A percentile compares a stretch with the other conserved stretches of the same genome.
phyloP scores from a whole-genome alignment of 257 asterid genomes.

The Cynanchum wilfordii region DNA sequence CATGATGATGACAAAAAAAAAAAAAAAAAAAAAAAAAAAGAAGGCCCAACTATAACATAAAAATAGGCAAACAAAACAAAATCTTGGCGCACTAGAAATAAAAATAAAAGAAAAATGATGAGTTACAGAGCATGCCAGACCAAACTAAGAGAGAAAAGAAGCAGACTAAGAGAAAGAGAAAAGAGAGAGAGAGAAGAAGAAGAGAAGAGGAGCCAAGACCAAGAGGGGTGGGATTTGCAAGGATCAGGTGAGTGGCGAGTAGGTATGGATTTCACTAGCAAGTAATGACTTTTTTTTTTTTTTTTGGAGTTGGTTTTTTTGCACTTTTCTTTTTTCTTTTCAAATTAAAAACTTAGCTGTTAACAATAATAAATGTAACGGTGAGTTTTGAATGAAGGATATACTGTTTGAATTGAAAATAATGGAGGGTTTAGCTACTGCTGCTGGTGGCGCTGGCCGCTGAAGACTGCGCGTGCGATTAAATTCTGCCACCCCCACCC shows the following conservation, averaged over 20 bases:
- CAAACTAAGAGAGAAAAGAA: not conserved
- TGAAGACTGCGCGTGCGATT: not conserved
- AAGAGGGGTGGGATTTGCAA: constrained; percentile 16
- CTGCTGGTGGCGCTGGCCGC: not conserved
- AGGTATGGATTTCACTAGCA: constrained; percentile 17
- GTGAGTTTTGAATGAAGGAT: constrained; percentile 7
- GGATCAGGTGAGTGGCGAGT: constrained; percentile 23
- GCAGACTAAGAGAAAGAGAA: not conserved
- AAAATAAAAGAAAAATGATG: not conserved
- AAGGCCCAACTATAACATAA: not conserved
- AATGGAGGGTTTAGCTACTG: constrained; percentile 12
- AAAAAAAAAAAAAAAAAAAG: not conserved
- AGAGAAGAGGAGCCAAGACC: not conserved
- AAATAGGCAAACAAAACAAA: not conserved
- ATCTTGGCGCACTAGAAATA: not conserved
- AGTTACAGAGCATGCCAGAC: constrained; percentile 11
- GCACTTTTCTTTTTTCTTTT: not conserved
- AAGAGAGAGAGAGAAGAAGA: too few species aligned
- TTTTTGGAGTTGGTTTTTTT: not conserved
- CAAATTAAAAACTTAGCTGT: not conserved
- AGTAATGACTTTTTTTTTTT: not conserved
- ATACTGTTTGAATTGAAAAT: constrained; percentile 10
- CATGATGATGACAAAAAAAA: not conserved
- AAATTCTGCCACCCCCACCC: not conserved
- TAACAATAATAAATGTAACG: constrained; percentile 7